Conservation (phyloP, 345 rosid genomes). For the Linum usitatissimum region DNA sequence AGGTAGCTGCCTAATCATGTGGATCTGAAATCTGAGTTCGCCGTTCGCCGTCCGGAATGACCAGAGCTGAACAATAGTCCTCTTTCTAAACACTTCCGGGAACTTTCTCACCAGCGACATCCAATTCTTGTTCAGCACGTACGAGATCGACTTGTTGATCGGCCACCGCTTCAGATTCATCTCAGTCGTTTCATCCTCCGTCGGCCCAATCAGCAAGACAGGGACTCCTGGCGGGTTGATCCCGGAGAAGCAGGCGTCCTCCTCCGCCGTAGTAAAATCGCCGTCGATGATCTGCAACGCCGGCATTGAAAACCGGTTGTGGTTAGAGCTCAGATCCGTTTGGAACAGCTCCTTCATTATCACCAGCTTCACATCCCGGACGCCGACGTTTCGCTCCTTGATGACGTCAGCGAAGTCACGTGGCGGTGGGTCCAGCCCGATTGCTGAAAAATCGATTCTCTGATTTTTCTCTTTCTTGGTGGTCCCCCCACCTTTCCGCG, state of each 20-base stretch:
- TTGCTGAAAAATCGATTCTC: neutral
- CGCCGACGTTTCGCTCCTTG: neutral
- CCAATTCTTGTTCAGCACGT: neutral
- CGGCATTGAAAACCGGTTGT: neutral
- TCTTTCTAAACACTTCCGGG: neutral
- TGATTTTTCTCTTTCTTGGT: too few species aligned
- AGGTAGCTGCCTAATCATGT: neutral
- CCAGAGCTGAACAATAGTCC: neutral
- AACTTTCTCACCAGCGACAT: neutral
- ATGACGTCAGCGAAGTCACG: neutral
- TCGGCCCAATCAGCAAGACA: neutral
- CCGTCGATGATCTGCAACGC: neutral
- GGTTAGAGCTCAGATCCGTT: neutral
- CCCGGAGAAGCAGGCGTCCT: neutral
- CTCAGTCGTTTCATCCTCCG: neutral
- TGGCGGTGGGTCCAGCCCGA: neutral
- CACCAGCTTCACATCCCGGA: neutral
- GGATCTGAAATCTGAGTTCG: neutral
- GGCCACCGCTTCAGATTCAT: neutral
- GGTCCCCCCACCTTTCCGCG: too few species aligned
- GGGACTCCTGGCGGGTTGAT: neutral
- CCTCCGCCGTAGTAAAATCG: neutral
- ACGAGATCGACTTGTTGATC: neutral
- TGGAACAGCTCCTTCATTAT: neutral
- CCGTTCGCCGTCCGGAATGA: neutral